Conservation (phyloP, 208 protist species). For the Trypanosomatidae sp. region DNA sequence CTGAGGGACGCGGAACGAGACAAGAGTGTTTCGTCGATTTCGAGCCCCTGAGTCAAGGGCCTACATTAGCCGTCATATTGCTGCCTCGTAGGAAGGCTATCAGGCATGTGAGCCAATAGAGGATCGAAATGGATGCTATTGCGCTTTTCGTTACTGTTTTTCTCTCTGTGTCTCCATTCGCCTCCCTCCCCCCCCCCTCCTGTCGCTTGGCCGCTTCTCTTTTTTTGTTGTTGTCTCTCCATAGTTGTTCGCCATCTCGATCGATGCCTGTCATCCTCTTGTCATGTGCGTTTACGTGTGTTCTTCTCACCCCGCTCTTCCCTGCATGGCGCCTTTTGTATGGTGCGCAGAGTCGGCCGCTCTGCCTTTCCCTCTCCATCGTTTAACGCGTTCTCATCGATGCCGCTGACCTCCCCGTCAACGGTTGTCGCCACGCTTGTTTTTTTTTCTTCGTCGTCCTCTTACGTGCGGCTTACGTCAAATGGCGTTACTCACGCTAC, state of each 20-base stretch:
- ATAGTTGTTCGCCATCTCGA: not conserved
- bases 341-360: no score
- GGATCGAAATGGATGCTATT: not conserved
- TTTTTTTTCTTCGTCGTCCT: not conserved
- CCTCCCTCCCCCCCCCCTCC: not conserved
- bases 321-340: not conserved
- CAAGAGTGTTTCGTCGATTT: no score
- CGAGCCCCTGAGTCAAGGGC: no score
- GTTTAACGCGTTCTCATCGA: no score
- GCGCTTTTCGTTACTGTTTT: not conserved
- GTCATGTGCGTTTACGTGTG: not conserved
- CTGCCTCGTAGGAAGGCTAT: not conserved
- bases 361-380: no score
- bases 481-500: not conserved
- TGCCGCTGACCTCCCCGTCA: no score
- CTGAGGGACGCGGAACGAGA: no score
- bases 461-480: not conserved
- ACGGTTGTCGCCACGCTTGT: no score
- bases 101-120: not conserved
- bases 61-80: no score
- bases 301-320: not conserved
- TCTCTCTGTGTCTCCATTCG: not conserved
- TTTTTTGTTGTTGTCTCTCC: not conserved
- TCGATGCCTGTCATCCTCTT: not conserved
- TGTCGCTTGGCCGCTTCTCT: not conserved